phyloP scores from a whole-genome alignment of 2,329 filamentous ascomycete species.

The Ceratocystis ficicola region DNA sequence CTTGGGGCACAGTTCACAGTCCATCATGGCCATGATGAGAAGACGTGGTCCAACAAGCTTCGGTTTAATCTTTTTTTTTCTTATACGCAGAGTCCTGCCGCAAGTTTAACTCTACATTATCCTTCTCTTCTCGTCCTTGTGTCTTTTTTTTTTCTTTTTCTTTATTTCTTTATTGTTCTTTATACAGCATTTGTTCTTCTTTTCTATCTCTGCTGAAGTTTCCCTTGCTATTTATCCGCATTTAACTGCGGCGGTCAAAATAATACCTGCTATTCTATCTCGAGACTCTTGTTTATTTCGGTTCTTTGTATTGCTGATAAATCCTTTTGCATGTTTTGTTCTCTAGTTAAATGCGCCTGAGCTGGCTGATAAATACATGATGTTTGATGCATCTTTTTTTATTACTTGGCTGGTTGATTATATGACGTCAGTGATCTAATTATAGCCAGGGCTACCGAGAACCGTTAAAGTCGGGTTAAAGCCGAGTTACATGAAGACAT shows the following conservation, averaged over 20 bases:
- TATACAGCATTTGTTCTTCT: too few species aligned
- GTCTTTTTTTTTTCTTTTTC: neutral
- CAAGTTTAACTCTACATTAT: neutral
- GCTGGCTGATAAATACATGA: too few species aligned
- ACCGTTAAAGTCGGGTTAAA: neutral
- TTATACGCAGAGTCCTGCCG: neutral
- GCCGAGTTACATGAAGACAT: neutral
- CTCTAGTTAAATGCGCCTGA: too few species aligned
- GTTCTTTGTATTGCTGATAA: neutral
- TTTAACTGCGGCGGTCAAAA: neutral
- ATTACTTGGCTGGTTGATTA: too few species aligned
- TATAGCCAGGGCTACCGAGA: too few species aligned
- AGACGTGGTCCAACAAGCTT: neutral
- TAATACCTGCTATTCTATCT: conserved; percentile 4
- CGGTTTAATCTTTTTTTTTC: neutral
- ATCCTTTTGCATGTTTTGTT: neutral
- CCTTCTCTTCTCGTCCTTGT: neutral
- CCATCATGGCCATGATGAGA: neutral
- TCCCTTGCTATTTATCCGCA: neutral
- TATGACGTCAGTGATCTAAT: too few species aligned
- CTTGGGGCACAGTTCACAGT: neutral
- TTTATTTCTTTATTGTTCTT: neutral
- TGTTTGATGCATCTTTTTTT: too few species aligned
- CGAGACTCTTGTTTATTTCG: neutral
- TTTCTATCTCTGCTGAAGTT: too few species aligned